Base-by-base conservation (phyloP, 805 yeast genomes). In the Yarrowia yakushimensis region DNA sequence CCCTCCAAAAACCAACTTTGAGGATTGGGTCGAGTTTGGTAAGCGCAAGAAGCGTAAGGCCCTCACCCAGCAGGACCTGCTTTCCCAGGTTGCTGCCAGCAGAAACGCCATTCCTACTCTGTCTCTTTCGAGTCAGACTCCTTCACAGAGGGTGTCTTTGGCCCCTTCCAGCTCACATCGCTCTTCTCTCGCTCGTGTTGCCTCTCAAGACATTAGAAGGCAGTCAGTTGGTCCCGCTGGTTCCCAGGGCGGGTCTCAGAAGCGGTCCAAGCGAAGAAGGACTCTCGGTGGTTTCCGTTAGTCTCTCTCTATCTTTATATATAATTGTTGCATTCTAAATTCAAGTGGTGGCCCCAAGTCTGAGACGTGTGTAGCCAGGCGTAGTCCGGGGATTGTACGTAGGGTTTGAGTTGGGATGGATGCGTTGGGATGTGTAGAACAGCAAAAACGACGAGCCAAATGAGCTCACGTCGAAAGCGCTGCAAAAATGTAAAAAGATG, bases 101-200 rank as follows among this genome's bases (percentile, higher is more conserved):
- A 11, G 59, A 52, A 52, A 33, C 31, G 33, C 43, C 25, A 52
- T 52, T 7, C 59, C 59, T 7, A 17, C 9, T 9, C 18, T 52
- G 33, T 52, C 59, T 8, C n/a, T 52, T 1, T n/a, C 33, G 10
- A 52, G 59, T 18, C 59, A 52, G 43, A n/a, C 25, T 52, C 59
- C 55, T 20, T 28, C 36, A 12, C 48, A 42, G 17, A 22, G 45
- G 27, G 52, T 23, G 13, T 46, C 54, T 46, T 11, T 30, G n/a
- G 43, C 43, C 13, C 43, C 43, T 20, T 23, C 28, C 5, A 23
- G 45, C 18, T 41, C 45, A 1, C 27, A 9, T 18, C 43, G 43
- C 15, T 41, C 45, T 6, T 23, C 28, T 11, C 18, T 22, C 7
- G 45, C 45, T 8, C 30, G 30, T 15, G 30, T 41, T 9, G 45